Percentiles rank a stretch among this genome's conserved stretches.
These are phyloP conservation scores for Pseudogymnoascus sp. DNA, from an alignment of 2,329 filamentous ascomycete species.

Conservation along the genomic window DNA sequence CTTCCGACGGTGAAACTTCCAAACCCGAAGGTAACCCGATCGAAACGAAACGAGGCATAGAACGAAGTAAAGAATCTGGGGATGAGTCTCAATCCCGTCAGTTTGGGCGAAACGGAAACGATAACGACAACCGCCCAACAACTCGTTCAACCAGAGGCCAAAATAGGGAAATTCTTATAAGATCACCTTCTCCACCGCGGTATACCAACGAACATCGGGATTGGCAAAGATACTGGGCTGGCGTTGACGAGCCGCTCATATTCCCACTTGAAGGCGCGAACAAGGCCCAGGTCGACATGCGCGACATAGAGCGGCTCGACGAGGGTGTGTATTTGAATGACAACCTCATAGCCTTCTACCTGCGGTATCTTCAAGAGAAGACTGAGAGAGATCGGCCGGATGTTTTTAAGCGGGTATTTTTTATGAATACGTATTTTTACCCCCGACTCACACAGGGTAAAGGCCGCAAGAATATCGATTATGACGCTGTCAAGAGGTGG, in stretches of 20 bases:
- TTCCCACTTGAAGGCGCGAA: conserved; percentile 52
- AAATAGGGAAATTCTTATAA: neutral
- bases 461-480: conserved; percentile 61
- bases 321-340: conserved; percentile 88
- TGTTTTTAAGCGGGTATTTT: conserved; percentile 60
- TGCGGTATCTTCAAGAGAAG: conserved; percentile 61
- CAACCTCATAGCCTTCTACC: conserved; percentile 81
- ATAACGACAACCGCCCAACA: neutral
- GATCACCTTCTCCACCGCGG: conserved; percentile 15
- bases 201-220: conserved; percentile 45
- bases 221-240: conserved; percentile 47
- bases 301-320: conserved; percentile 70
- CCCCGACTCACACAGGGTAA: conserved; percentile 59
- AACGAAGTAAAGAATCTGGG: neutral
- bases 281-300: conserved; percentile 57
- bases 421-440: conserved; percentile 93
- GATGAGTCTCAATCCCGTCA: neutral
- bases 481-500: conserved; percentile 79
- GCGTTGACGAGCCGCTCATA: conserved; percentile 43
- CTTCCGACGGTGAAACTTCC: neutral
- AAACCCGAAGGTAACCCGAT: neutral
- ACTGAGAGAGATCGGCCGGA: conserved; percentile 47
- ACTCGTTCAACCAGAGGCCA: conserved; percentile 7
- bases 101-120: neutral
- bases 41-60: neutral